These are phyloP conservation scores for Colletotrichum endophyticum DNA, from an alignment of 2,329 filamentous ascomycete species.

Conservation along the genomic window DNA sequence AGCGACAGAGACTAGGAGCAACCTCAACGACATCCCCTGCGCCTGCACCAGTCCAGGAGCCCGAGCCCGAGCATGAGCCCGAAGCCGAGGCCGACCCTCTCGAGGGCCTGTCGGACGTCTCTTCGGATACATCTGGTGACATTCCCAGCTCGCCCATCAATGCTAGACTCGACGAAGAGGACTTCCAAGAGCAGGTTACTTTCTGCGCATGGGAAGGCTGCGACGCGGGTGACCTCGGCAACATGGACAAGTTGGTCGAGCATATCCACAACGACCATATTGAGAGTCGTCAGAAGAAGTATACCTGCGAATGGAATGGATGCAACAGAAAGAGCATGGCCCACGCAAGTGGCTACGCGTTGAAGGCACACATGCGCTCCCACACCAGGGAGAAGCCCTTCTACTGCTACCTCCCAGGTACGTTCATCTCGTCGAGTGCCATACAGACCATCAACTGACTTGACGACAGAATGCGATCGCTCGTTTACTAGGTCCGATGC, in stretches of 20 bases:
- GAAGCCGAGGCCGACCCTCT: conserved; percentile 54
- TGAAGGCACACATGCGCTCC: conserved; percentile 97
- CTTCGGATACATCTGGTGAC: conserved; percentile 88
- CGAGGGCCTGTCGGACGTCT: conserved; percentile 73
- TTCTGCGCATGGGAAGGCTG: conserved; percentile 82
- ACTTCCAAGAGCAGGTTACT: conserved; percentile 79
- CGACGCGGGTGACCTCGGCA: conserved; percentile 70
- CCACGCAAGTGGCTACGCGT: conserved; percentile 92
- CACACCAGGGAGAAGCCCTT: conserved; percentile 99
- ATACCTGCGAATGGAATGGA: conserved; percentile 97
- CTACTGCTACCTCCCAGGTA: conserved; percentile 93
- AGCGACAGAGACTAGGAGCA: conserved; percentile 39
- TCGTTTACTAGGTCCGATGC: conserved; percentile 96
- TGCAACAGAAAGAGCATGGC: conserved; percentile 87
- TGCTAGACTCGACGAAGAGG: conserved; percentile 74
- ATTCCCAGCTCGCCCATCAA: conserved; percentile 74
- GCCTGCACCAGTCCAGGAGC: conserved; percentile 43
- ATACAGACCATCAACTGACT: conserved; percentile 22
- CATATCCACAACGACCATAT: conserved; percentile 95
- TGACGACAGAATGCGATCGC: conserved; percentile 82
- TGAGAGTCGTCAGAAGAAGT: conserved; percentile 91
- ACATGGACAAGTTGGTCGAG: conserved; percentile 82
- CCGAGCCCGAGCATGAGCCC: conserved; percentile 17
- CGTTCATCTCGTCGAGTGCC: conserved; percentile 24
- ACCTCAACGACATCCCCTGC: conserved; percentile 50